Base-by-base conservation (phyloP, 345 rosid genomes). In the Turnera subulata region DNA sequence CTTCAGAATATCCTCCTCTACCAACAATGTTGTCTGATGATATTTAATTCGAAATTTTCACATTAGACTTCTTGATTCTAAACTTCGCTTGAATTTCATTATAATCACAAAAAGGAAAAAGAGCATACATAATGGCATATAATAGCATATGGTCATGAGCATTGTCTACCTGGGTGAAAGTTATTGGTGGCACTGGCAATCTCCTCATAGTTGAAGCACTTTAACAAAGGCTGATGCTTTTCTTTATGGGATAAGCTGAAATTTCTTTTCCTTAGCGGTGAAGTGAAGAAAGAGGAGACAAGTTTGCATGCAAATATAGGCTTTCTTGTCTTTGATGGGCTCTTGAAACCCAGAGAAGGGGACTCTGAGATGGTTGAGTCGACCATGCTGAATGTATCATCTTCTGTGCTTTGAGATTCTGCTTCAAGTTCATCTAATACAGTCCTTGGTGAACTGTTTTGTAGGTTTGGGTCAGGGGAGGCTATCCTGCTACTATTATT, bases 1-100 rank as follows among this genome's bases (percentile, higher is more conserved):
- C 98, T 58, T 92, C 95, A 16, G 98, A 84, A 73, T 83, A 86
- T 19, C 96, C 98, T 14, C 98, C 95, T 74, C 78, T 62, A 8
- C 96, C 96, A 20, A 84, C 88, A 63, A 86, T 62, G 26, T 81
- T 81, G 44, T 82, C 98, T 91, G 77, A 12, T 46, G n/a, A 42
- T 51, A 54, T 45, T 63, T 63, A 55, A 45, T 59, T 6, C 53
- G 60, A 40, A 6, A 19, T 26, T n/a, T n/a, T 52, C n/a, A 42
- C 21, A 21, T 45, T n/a, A 54, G 38, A 54, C 12, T 9, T 33
- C n/a, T 18, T 21, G 7, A 11, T 22, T n/a, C n/a, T n/a, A n/a
- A n/a, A n/a, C n/a, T n/a, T n/a, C n/a, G n/a, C n/a, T n/a, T n/a
- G n/a, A n/a, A n/a, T n/a, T n/a, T n/a, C n/a, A n/a, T n/a, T n/a